Evolutionary conservation across 495 filamentous ascomycete species (phyloP).

Genomic region (Astrocystis sublimbata): DNA sequence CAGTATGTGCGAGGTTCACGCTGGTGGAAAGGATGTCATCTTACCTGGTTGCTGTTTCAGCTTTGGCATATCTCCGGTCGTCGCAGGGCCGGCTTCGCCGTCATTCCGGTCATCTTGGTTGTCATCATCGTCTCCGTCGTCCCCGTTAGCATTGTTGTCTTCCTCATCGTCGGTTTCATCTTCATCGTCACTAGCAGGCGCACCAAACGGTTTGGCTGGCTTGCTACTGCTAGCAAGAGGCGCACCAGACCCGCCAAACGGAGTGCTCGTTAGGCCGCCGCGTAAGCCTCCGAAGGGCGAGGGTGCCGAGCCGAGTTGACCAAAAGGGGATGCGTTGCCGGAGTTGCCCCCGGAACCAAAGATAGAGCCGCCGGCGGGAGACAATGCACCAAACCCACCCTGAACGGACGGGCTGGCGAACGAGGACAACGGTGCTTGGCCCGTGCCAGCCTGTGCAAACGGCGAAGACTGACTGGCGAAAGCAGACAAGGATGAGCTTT

Average conservation of each 20-base stretch:
- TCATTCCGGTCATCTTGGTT: conserved; percentile 36
- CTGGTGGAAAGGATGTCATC: conserved; percentile 18
- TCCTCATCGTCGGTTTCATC: conserved; percentile 51
- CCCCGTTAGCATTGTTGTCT: conserved; percentile 36
- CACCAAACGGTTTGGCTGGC: conserved; percentile 70
- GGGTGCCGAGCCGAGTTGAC: conserved; percentile 19
- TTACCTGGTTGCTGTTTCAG: conserved; percentile 67
- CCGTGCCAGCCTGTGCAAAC: conserved; percentile 34
- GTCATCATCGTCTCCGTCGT: conserved; percentile 46
- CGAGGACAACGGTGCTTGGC: conserved; percentile 30
- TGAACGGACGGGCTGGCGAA: conserved; percentile 38
- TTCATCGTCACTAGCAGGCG: conserved; percentile 63
- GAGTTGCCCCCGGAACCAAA: conserved; percentile 20
- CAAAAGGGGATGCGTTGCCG: conserved; percentile 26
- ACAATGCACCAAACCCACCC: conserved; percentile 18
- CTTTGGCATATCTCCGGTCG: conserved; percentile 61
- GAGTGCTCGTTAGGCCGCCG: conserved; percentile 42
- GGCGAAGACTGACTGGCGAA: conserved; percentile 33
- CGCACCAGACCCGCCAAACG: conserved; percentile 66
- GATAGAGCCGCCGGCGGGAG: conserved; percentile 17
- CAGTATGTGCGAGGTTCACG: conserved; percentile 16
- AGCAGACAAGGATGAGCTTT: conserved; percentile 29
- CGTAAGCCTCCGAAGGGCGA: conserved; percentile 36
- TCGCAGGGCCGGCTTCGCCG: conserved; percentile 30
- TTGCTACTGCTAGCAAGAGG: conserved; percentile 56